These are phyloP conservation scores for Melocanna baccifera DNA, from an alignment of 176 grass and related monocot species.

Conservation along the genomic window DNA sequence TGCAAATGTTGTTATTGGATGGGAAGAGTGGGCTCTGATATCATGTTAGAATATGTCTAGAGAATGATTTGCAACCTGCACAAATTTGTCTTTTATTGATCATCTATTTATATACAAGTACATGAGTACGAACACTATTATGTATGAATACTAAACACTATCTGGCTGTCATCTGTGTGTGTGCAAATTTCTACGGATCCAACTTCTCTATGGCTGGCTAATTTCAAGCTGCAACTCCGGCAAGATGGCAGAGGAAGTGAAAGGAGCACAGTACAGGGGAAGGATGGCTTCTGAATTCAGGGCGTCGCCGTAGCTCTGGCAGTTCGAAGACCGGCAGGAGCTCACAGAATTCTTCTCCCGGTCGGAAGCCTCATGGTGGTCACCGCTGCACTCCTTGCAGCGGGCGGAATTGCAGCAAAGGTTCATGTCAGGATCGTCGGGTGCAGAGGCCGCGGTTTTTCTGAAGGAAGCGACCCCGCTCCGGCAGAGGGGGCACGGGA, in stretches of 20 bases:
- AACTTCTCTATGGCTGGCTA: background rate
- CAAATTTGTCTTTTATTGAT: too few species aligned
- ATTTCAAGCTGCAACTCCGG: background rate
- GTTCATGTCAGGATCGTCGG: constrained; percentile 11
- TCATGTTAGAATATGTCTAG: too few species aligned
- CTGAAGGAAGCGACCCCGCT: constrained; percentile 65
- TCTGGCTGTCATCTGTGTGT: background rate
- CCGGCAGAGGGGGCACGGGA: constrained; percentile 94
- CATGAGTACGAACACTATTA: too few species aligned
- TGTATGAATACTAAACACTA: too few species aligned
- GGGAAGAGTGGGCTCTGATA: too few species aligned
- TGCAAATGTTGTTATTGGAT: too few species aligned
- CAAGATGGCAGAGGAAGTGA: constrained; percentile 31
- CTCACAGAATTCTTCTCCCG: constrained; percentile 1
- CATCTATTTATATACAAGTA: too few species aligned
- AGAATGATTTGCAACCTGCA: too few species aligned
- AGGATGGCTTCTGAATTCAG: constrained; percentile 20
- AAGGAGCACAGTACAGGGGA: constrained; percentile 34
- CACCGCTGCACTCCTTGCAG: constrained; percentile 11
- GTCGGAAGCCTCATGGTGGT: background rate
- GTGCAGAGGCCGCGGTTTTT: constrained; percentile 21
- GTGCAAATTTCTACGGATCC: background rate
- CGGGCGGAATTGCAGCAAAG: background rate
- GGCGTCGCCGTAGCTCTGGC: constrained; percentile 12
- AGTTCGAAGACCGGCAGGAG: constrained; percentile 19